Base-by-base conservation (phyloP, 306 rosid genomes). In the Vigna nakashimae region DNA sequence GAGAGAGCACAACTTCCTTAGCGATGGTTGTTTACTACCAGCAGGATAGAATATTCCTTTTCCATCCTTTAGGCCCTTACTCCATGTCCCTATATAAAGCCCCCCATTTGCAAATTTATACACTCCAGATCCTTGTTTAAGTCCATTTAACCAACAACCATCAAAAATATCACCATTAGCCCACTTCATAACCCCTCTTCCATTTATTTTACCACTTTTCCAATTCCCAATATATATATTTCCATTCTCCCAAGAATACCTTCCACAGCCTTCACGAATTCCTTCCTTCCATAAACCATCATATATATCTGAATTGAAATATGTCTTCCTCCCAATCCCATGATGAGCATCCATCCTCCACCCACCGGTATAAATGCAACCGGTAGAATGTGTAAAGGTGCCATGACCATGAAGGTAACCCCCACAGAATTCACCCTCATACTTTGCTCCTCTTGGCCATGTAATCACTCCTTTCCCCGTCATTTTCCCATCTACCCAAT, bases 231-330 rank as follows among this genome's bases (percentile, higher is more conserved):
- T 75, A 71, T 89, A 95, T 6, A 76, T 64, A 79, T 88, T 87
- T 66, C 98, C 99, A 62, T 78, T 82, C 32, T 51, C 79, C 99
- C 99, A 95, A 50, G 86, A 79, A 77, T 91, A 92, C 71, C 82
- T 87, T 36, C 99, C 99, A 64, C 85, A 51, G 6, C 99, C 99
- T 81, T 92, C 97, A 28, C 83, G 90, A 17, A 87, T 81, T 78
- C 99, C 99, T 84, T 95, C 99, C 84, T 85, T 95, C 97, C 99
- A 95, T 74, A 84, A 84, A 66, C 99, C 99, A 74, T 95, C 98
- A 71, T 92, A 95, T 69, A 65, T 26, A 83, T 91, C 91, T 32
- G 85, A 81, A 87, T 92, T 92, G 68, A 58, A n/a, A 80, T 91
- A 92, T 75, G 81, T 87, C 78, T 95, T 88, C 76, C 66, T 70